Evolutionary conservation across 2,329 filamentous ascomycete genomes (phyloP), one percentile per base, ranked within the genome.

Genomic region (Aspergillus ruber): DNA sequence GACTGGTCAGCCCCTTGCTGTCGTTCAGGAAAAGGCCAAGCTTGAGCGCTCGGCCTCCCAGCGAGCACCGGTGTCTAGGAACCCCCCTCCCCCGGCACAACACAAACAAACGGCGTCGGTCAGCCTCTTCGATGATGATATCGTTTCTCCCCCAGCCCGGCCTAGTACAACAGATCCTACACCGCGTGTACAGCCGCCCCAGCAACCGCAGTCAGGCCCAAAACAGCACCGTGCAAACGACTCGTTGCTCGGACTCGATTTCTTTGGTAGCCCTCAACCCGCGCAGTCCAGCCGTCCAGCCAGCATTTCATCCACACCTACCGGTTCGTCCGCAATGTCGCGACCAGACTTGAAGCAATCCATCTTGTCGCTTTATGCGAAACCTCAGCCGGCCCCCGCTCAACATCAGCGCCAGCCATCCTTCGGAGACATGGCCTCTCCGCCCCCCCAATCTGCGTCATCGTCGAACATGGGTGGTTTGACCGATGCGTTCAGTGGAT

Each of bases 331-430:
- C 15, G 78, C 79, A 10, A 84, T 87, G 58, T 94, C 90, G 41
- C 80, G 93, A 52, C 90, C 91, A 2, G 93, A 98, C 64, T 75
- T 98, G 50, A 98, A 98, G 71, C 91, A 96, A 69, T 97, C 91
- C 2, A 98, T 98, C 51, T 73, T 98, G 43, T 98, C 93, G 6
- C 79, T 98, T 13, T 98, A 98, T 65, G 89, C 90, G 1, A 86
- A 89, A 62, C 83, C 88, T n/a, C 85, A 87, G 57, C 75, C 81
- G 47, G 72, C 72, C 47, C 63, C 73, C 18, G 65, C 70, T 18
- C 71, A 75, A 25, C 83, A 86, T 63, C 74, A 75, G 32, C 76
- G 79, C 10, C 77, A 78, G 35, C 75, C 78, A 23, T 83, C 84
- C 0, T 87, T 90, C 59, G 82, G 85, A 15, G 80, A 81, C 44